Evolutionary conservation across 2,329 filamentous ascomycete species (phyloP).

Genomic region (Curvularia lunata): DNA sequence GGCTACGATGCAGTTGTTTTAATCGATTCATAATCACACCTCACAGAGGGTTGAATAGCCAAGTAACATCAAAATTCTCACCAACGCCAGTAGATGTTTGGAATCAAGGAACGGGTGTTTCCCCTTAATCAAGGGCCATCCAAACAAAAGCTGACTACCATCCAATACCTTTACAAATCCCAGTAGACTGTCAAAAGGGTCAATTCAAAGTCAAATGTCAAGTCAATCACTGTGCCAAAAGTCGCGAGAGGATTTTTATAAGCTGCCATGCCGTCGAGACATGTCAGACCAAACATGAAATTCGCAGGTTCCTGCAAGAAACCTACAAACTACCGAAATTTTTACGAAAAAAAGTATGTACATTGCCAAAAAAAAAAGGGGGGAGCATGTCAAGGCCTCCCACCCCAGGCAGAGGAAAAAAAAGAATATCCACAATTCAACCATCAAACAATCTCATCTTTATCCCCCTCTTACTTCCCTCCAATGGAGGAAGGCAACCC

Average conservation of each 20-base stretch:
- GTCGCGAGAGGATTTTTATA: background rate
- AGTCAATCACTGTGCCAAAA: background rate
- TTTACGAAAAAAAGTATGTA: constrained; percentile 15
- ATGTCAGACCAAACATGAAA: background rate
- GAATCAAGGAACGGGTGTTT: no score
- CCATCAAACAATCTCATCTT: background rate
- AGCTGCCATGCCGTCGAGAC: background rate
- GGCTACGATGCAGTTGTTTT: no score
- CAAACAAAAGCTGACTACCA: no score
- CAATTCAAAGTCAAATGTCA: background rate
- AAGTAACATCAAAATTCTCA: no score
- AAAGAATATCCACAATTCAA: background rate
- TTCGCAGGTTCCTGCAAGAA: background rate
- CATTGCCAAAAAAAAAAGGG: constrained; percentile 6
- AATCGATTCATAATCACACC: no score
- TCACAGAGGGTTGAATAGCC: no score
- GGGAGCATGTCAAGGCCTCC: background rate
- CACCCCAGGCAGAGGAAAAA: no score
- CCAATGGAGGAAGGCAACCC: background rate
- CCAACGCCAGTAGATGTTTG: no score
- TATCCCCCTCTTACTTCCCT: no score
- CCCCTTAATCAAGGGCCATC: no score
- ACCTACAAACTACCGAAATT: background rate
- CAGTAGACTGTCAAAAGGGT: no score
- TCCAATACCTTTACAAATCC: no score